Percentiles rank a stretch among this genome's conserved stretches.
phyloP scores from a whole-genome alignment of 2,329 filamentous ascomycete genomes.

The Lecanosticta acicola region DNA sequence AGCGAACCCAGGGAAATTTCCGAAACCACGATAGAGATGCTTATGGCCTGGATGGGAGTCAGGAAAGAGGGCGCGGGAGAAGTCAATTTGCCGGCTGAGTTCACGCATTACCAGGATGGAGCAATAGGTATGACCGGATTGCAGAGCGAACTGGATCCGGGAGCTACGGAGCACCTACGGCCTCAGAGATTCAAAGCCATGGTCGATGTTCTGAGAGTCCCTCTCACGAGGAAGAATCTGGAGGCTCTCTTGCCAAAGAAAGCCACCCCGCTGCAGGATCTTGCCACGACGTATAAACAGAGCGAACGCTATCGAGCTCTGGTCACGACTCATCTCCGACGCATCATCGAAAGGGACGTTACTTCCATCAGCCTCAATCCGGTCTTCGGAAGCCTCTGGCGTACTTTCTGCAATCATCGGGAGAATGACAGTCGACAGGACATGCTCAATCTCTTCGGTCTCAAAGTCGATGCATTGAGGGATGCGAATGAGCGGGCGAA shows the following conservation, averaged over 20 bases:
- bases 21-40: slow-evolving; percentile 10
- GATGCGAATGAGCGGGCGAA: slow-evolving; percentile 3
- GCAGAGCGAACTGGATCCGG: background rate
- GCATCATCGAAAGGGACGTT: slow-evolving; percentile 11
- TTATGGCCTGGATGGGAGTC: slow-evolving; percentile 14
- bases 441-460: slow-evolving; percentile 10
- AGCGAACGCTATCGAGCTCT: slow-evolving; percentile 5
- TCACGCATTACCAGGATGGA: slow-evolving; percentile 4
- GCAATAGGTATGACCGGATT: background rate
- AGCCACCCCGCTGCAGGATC: background rate
- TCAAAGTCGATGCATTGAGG: slow-evolving; percentile 7
- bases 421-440: slow-evolving; percentile 6
- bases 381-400: slow-evolving; percentile 14
- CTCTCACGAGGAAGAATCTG: background rate
- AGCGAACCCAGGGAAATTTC: slow-evolving; percentile 8
- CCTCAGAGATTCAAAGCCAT: background rate
- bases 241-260: background rate
- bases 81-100: background rate
- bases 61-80: slow-evolving; percentile 7
- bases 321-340: slow-evolving; percentile 7
- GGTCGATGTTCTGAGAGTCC: background rate
- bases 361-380: slow-evolving; percentile 12
- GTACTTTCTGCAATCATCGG: slow-evolving; percentile 12
- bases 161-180: too few relatives aligned
- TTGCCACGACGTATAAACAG: slow-evolving; percentile 6